Evolutionary conservation across 2,329 filamentous ascomycete species (phyloP).

Genomic region (Microsporum ferrugineum): DNA sequence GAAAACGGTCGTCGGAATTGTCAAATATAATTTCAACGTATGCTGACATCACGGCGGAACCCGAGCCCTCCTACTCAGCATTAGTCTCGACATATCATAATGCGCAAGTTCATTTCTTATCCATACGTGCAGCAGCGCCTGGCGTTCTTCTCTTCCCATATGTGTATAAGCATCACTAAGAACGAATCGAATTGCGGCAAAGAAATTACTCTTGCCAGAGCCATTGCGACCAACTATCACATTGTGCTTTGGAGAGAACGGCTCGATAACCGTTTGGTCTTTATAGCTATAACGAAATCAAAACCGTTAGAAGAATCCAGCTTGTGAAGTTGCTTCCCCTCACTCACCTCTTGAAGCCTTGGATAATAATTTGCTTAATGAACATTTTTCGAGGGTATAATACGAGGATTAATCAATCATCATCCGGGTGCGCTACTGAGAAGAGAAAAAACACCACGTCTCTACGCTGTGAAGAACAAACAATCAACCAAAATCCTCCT

Average conservation of each 20-base stretch:
- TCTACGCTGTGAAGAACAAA: not conserved
- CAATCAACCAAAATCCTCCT: not conserved
- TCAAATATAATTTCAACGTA: constrained; percentile 99
- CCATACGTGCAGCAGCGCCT: constrained; percentile 72
- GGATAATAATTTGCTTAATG: constrained; percentile 99
- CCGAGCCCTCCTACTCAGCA: constrained; percentile 63
- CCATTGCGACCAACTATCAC: constrained; percentile 98
- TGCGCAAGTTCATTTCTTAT: not conserved
- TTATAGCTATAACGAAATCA: constrained; percentile 63
- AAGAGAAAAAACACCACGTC: not conserved
- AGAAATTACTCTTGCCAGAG: constrained; percentile 99
- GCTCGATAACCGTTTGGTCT: constrained; percentile 96
- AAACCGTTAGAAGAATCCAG: constrained; percentile 9
- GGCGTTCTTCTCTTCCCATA: constrained; percentile 89
- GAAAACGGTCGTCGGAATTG: constrained; percentile 91
- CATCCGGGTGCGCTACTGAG: not conserved
- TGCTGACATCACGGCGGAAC: constrained; percentile 96
- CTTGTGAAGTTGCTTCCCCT: not conserved
- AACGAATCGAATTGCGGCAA: constrained; percentile 95
- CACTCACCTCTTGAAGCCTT: constrained; percentile 92
- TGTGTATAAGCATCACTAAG: constrained; percentile 95
- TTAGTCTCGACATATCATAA: constrained; percentile 18
- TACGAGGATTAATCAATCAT: not conserved
- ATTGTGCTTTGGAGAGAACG: constrained; percentile 94
- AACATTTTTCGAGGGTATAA: constrained; percentile 54